phyloP scores from a whole-genome alignment of 2,329 filamentous ascomycete genomes.

The Neonectria ditissima region DNA sequence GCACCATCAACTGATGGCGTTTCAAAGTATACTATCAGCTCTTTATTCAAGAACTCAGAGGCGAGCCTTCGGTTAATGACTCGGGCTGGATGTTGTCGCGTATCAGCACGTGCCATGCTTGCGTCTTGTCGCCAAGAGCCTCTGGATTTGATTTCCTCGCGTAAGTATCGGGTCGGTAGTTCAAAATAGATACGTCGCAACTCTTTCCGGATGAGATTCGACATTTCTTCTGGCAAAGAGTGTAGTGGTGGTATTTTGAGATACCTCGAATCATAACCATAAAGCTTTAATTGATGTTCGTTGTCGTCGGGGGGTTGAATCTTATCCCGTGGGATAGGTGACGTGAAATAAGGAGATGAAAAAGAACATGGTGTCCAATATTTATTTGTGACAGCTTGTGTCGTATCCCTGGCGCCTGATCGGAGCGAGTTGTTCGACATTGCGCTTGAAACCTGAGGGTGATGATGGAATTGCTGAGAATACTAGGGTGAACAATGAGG shows the following conservation, averaged over 20 bases:
- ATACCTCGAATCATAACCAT: conserved; percentile 10
- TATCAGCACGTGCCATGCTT: conserved; percentile 9
- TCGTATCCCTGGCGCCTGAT: conserved; percentile 4
- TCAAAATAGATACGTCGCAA: conserved; percentile 12
- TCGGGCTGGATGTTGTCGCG: neutral
- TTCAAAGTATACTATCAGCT: conserved; percentile 20
- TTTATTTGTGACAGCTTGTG: conserved; percentile 4
- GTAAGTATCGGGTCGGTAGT: neutral
- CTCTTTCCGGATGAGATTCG: neutral
- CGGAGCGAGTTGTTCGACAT: conserved; percentile 3
- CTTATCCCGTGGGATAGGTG: neutral
- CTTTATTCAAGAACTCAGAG: conserved; percentile 21
- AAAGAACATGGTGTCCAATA: conserved; percentile 2
- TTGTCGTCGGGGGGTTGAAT: conserved; percentile 7
- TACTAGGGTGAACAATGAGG: neutral
- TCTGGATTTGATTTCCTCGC: conserved; percentile 1
- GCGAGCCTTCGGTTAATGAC: neutral
- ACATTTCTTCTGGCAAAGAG: conserved; percentile 14
- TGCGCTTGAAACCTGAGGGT: conserved; percentile 2
- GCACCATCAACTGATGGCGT: neutral
- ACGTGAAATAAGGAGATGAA: conserved; percentile 10
- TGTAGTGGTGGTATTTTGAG: conserved; percentile 1
- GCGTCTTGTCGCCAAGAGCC: conserved; percentile 6
- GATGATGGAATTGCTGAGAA: neutral
- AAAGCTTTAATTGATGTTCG: neutral